Base-by-base conservation (phyloP, 176 grass and related monocot species). In the Oryza nivara region DNA sequence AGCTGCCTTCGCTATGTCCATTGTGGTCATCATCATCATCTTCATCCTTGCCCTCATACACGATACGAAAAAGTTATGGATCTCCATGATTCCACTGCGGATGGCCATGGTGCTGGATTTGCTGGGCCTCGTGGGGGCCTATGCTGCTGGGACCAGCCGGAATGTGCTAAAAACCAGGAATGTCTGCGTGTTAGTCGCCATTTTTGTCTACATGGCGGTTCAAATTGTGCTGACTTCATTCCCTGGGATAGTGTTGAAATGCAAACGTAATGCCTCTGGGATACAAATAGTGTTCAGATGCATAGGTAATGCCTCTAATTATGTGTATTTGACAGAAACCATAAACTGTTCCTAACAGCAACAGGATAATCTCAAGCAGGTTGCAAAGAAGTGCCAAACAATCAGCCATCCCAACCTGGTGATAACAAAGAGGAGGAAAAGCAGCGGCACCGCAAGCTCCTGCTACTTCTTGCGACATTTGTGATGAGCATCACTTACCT, bases 381-480 rank as follows among this genome's bases (percentile, higher is more conserved):
- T 30, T 30, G 30, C 30, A 30, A 30, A 30, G 30, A 30, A 30
- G 30, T 30, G 30, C 30, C 30, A 30, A 30, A 30, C 51, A 19
- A 17, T 5, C 51, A 60, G 56, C 19, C 30, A 30, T 30, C 30
- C 30, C 30, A 30, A 30, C 30, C 30, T 30, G 30, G 30, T 30
- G 30, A 30, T 30, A 30, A 30, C 48, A 28, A 74, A 32, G 56
- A n/a, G 56, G 48, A 35, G 54, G 35, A 58, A 20, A 51, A 76
- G 54, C 36, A 74, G 13, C 14, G 35, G 32, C 17, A 13, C 2
- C 47, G 49, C 9, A 87, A 48, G 77, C 14, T 84, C 7, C 7
- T 81, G 77, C 66, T 80, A 70, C 28, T 87, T 7, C 28, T 87
- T 7, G 75, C 74, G 5, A 79, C 78, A n/a, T 74, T 89, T 40